phyloP scores from a whole-genome alignment of 345 rosid genomes.

The Eucalyptus marginata region DNA sequence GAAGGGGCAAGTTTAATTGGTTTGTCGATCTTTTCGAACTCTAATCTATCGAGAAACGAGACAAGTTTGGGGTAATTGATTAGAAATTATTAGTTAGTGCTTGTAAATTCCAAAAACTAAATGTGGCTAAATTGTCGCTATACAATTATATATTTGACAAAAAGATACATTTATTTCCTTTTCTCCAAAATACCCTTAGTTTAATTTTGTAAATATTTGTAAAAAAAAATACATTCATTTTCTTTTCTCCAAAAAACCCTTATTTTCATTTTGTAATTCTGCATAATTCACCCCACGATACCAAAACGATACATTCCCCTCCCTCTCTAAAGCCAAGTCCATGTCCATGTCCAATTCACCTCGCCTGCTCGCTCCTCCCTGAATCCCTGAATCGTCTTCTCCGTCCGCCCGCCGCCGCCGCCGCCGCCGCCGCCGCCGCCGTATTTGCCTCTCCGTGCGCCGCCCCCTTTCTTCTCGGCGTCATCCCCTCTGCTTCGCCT shows the following conservation, averaged over 20 bases:
- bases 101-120: fast-evolving
- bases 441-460: not conserved
- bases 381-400: not conserved
- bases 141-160: not conserved
- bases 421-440: not conserved
- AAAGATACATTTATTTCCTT: not conserved
- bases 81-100: fast-evolving
- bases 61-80: fast-evolving
- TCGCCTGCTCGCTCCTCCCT: not conserved
- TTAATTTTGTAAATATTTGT: not conserved
- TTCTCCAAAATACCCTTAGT: not conserved
- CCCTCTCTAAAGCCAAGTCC: not conserved
- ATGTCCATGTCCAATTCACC: not conserved
- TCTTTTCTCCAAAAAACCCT: not conserved
- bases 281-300: not conserved
- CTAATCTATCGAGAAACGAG: fast-evolving
- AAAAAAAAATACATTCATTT: too few species aligned
- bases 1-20: fast-evolving
- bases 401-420: not conserved
- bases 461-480: not conserved
- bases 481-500: not conserved
- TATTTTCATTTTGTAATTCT: not conserved
- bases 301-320: not conserved
- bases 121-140: fast-evolving
- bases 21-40: fast-evolving